These are phyloP conservation scores for Lactifluus piperatus DNA, from an alignment of 768 basidiomycete species.

Conservation along the genomic window DNA sequence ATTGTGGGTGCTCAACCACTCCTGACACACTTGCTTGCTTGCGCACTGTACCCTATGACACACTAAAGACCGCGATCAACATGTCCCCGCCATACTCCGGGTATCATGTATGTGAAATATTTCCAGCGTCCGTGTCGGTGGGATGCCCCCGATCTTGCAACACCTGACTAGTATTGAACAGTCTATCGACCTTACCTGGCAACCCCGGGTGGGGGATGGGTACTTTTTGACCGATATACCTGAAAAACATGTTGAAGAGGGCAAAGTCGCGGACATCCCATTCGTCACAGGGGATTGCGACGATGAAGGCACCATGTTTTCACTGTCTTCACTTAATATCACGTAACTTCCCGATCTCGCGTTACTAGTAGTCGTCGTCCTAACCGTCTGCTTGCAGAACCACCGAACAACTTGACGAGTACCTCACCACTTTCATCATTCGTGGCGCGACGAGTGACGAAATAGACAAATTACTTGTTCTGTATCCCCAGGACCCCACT, in stretches of 20 bases:
- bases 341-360: no score
- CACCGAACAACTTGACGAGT: no score
- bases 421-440: no score
- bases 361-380: no score
- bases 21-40: slow-evolving; percentile 31
- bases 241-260: slow-evolving; percentile 26
- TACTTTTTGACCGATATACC: slow-evolving; percentile 9
- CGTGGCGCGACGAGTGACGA: no score
- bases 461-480: no score
- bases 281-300: slow-evolving; percentile 25
- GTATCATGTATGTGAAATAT: slow-evolving; percentile 21
- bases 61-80: slow-evolving; percentile 28
- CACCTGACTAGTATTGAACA: background rate
- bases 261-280: slow-evolving; percentile 13
- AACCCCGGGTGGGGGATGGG: slow-evolving; percentile 34
- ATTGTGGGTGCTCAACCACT: slow-evolving; percentile 30
- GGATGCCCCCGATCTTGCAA: background rate
- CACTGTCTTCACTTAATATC: slow-evolving; percentile 20
- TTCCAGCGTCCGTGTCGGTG: background rate
- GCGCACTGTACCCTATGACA: slow-evolving; percentile 28
- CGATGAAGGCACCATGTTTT: slow-evolving; percentile 25
- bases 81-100: slow-evolving; percentile 27
- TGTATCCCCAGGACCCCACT: no score
- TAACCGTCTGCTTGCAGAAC: no score
- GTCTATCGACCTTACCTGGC: slow-evolving; percentile 29